Conservation (phyloP, 2,329 filamentous ascomycete genomes). For the Daldinia eschscholtzii region DNA sequence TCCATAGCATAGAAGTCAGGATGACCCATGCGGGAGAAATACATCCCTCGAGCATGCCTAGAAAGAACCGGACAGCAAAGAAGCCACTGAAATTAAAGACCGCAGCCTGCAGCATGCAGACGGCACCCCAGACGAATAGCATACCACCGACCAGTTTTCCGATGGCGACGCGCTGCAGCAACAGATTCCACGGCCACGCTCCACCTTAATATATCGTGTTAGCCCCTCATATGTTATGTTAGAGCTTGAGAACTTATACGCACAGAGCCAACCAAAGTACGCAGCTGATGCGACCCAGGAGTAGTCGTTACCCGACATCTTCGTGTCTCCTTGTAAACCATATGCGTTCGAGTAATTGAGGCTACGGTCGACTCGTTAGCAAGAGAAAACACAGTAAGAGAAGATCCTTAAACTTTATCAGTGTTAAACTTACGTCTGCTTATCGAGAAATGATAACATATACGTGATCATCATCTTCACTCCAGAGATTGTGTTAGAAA, state of each 20-base stretch:
- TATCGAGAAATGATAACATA: slow-evolving; percentile 54
- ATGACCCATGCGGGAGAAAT: slow-evolving; percentile 48
- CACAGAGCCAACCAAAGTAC: slow-evolving; percentile 59
- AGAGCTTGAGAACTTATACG: background rate
- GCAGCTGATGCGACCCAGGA: slow-evolving; percentile 60
- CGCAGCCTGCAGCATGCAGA: slow-evolving; percentile 48
- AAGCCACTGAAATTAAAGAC: slow-evolving; percentile 48
- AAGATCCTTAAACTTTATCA: background rate
- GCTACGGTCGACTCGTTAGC: slow-evolving; percentile 16
- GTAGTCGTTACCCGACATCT: slow-evolving; percentile 58
- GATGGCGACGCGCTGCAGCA: slow-evolving; percentile 58
- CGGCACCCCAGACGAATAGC: slow-evolving; percentile 59
- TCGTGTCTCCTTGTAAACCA: slow-evolving; percentile 57
- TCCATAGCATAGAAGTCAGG: slow-evolving; percentile 49
- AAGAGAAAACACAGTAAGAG: background rate
- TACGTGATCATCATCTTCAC: slow-evolving; percentile 54
- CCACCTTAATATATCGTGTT: slow-evolving; percentile 43
- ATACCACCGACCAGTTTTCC: slow-evolving; percentile 58
- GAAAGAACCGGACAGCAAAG: slow-evolving; percentile 48
- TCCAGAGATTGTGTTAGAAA: slow-evolving; percentile 24
- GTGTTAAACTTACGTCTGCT: slow-evolving; percentile 45
- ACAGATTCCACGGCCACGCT: slow-evolving; percentile 56
- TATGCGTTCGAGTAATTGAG: slow-evolving; percentile 59
- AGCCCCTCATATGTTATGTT: background rate
- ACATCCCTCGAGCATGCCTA: slow-evolving; percentile 48